These are phyloP conservation scores for Gracilaria vermiculophylla DNA, from an alignment of 23 red algal species.

Conservation along the genomic window DNA sequence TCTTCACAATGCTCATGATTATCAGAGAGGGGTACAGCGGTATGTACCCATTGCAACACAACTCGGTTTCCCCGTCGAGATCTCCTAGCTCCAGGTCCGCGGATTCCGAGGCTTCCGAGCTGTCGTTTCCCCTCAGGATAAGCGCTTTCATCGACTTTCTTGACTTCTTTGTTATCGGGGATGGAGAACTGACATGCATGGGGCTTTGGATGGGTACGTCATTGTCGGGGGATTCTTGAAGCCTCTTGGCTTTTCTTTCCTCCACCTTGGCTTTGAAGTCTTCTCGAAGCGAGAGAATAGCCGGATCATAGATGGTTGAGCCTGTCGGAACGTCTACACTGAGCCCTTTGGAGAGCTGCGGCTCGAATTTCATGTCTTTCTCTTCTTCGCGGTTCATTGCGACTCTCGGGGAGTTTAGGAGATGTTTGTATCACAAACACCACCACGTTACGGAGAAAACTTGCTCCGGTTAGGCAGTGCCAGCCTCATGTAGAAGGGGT, in stretches of 20 bases:
- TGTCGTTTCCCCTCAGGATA: neutral
- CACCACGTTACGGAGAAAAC: no score
- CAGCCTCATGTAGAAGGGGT: no score
- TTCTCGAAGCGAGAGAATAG: slow-evolving; percentile 26
- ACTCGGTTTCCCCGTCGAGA: neutral
- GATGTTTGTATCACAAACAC: no score
- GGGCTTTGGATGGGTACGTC: neutral
- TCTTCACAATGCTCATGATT: neutral
- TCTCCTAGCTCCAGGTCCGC: neutral
- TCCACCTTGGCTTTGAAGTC: slow-evolving; percentile 31
- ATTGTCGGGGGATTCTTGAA: neutral
- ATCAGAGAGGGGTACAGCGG: slow-evolving; percentile 14
- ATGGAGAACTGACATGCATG: slow-evolving; percentile 16
- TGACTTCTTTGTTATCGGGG: neutral
- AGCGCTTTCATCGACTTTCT: neutral
- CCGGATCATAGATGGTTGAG: slow-evolving; percentile 41
- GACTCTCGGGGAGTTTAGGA: neutral
- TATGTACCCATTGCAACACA: slow-evolving; percentile 40
- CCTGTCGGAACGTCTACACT: slow-evolving; percentile 15
- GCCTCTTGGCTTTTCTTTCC: slow-evolving; percentile 12
- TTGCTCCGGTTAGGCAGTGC: no score
- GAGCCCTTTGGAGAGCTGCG: neutral
- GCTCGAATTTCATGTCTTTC: neutral
- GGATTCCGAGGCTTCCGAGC: neutral
- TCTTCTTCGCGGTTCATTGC: neutral